A percentile compares a stretch with the other conserved stretches of the same genome.
Evolutionary conservation across 73 alveolate species (phyloP).

Genomic region (Symbiodinium natans): DNA sequence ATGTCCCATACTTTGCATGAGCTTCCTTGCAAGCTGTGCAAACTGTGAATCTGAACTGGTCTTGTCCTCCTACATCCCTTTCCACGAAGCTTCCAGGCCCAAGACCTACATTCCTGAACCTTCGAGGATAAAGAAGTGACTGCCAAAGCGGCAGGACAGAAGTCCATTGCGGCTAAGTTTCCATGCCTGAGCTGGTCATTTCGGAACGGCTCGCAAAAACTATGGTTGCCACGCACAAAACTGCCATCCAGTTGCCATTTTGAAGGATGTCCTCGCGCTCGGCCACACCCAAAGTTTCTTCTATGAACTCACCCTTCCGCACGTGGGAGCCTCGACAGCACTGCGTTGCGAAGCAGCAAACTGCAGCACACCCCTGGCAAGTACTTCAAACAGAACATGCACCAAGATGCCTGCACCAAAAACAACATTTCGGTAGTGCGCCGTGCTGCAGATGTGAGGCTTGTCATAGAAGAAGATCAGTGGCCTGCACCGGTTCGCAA

Average conservation of each 20-base stretch:
- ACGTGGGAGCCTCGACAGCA: constrained; percentile 20
- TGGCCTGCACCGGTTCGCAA: constrained; percentile 14
- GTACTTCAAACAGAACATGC: too few species aligned
- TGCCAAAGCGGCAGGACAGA: too few species aligned
- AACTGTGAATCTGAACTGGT: not conserved
- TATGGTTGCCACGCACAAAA: not conserved
- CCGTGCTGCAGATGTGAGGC: constrained; percentile 78
- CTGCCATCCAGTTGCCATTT: constrained; percentile 4
- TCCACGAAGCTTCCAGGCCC: constrained; percentile 28
- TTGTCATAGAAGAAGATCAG: constrained; percentile 75
- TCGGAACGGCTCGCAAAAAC: too few species aligned
- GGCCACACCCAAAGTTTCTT: constrained; percentile 76
- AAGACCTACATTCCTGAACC: not conserved
- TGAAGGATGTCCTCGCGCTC: constrained; percentile 68
- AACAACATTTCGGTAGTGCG: not conserved
- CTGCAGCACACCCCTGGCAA: too few species aligned
- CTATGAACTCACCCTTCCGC: constrained; percentile 75
- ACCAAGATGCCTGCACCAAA: constrained; percentile 52
- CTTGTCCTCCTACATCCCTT: too few species aligned
- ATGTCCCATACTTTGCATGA: constrained; percentile 61
- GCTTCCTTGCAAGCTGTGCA: constrained; percentile 23
- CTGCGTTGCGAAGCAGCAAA: too few species aligned
- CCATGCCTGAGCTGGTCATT: not conserved
- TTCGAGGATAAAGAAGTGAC: too few species aligned
- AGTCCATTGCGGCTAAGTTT: not conserved